Evolutionary conservation across 176 grass and related monocot genomes (phyloP), one percentile per base, ranked within the genome.

Genomic region (Ensete glaucum): DNA sequence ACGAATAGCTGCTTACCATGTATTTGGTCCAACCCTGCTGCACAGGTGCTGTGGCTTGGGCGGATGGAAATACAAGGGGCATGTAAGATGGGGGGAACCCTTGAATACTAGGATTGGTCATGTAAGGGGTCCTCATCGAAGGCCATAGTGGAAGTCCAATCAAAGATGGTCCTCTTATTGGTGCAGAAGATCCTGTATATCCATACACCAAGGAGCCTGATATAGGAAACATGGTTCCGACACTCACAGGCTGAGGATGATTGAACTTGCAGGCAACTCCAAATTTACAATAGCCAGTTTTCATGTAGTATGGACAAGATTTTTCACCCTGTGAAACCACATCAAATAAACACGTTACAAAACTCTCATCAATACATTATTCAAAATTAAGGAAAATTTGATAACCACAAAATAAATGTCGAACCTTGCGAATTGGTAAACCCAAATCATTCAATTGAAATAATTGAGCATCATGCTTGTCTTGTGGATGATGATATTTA

Each of bases 191-290:
- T 72, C 54, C 69, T 60, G 59, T 29, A 62, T 73, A 49, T 73
- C 64, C 75, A 65, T 83, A 78, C 5, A 67, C 25, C 65, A 75
- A 78, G 54, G 34, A 48, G 24, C 63, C 71, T 50, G 73, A 48
- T 60, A 53, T 63, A 20, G 78, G 78, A 53, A 76, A 80, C 62
- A 76, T 16, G 54, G 75, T 62, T 71, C 77, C 77, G 1, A 69
- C n/a, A 49, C 23, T 53, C 24, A 49, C 34, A 74, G 77, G 77
- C 54, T 85, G 78, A 15, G 83, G 83, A 75, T 85, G 83, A 75
- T 79, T 81, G 62, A 81, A 85, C 77, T 85, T 85, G 78, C 83
- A 85, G 21, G 72, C 72, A 15, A 75, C 25, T n/a, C 83, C 74
- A 76, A 64, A 76, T 64, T 76, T 76, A 63, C 74, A 76, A 20